Conservation (phyloP, 306 rosid genomes). For the Acacia crassicarpa region DNA sequence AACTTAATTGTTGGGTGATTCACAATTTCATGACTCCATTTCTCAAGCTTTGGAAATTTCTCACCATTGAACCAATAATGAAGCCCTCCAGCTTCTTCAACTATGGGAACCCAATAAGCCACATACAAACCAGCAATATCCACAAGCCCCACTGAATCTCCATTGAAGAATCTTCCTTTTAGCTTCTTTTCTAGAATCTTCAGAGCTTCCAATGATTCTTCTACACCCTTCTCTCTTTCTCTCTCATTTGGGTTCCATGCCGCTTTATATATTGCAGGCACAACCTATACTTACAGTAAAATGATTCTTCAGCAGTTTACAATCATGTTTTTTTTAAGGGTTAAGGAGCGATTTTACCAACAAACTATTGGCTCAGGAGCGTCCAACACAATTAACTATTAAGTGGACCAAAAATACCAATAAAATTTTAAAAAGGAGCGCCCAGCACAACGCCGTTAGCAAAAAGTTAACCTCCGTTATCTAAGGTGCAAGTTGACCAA, state of each 20-base stretch:
- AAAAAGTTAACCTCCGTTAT: no score
- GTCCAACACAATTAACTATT: no score
- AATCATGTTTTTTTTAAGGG: no score
- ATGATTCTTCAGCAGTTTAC: neutral
- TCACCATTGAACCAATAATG: neutral
- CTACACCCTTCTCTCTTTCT: neutral
- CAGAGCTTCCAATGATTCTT: neutral
- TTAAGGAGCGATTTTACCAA: no score
- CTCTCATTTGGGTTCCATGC: neutral
- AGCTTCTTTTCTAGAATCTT: neutral
- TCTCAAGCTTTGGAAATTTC: neutral
- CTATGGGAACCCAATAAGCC: neutral
- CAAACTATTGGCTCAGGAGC: no score
- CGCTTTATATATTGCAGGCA: neutral
- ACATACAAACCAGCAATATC: neutral
- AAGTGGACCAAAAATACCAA: no score
- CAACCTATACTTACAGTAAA: neutral
- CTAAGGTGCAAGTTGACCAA: no score
- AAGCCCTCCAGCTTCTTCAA: neutral
- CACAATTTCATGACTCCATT: neutral
- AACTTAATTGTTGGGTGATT: neutral
- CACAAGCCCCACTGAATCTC: neutral
- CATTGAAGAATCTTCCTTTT: neutral
- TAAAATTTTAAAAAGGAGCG: no score
- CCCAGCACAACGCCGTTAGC: no score